Evolutionary conservation across 2,329 filamentous ascomycete genomes (phyloP), one percentile per base, ranked within the genome.

Genomic region (Pseudogymnoascus sp.): DNA sequence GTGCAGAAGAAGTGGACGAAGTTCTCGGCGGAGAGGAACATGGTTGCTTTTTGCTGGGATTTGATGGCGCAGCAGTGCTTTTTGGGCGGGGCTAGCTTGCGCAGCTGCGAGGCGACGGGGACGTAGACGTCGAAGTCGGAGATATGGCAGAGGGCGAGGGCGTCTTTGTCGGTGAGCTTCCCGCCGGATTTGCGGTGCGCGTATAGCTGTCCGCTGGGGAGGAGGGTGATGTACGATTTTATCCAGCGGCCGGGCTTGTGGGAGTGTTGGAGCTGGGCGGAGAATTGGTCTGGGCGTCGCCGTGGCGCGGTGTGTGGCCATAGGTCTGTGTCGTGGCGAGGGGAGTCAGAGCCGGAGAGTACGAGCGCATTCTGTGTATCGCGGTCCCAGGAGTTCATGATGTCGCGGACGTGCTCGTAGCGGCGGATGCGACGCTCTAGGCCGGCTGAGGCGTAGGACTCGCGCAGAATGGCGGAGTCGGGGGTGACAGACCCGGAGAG

Each of bases 1-100:
- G 89, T 91, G 64, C 86, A 88, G 77, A 97, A 96, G 76, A 93
- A 96, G 72, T 97, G 93, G 2, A 96, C 89, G 72, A 91, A 97
- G 69, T 93, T 93, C 61, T 90, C 86, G 2, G 87, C 89, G 62
- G 88, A 87, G 62, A 91, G 78, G 71, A 97, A 97, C 71, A 96
- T 86, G 64, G 84, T 86, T 0, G 88, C 88, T 75, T 93, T 96
- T 72, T 96, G 88, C 77, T 96, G 92, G 69, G 90, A 96, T 76
- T 96, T 97, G 69, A 97, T 82, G 0, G 91, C 93, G 71, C 90
- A 93, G 76, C 91, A 96, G 68, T 86, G 82, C 71, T 87, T 89
- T 75, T 95, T 96, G 0, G 93, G 93, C 0, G 92, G 88, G 70
- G 88, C 92, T 62, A 97, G 81, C 70, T 88, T 89, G 39, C 84